Conservation (phyloP, 306 rosid species). For the Lathyrus sativus region DNA sequence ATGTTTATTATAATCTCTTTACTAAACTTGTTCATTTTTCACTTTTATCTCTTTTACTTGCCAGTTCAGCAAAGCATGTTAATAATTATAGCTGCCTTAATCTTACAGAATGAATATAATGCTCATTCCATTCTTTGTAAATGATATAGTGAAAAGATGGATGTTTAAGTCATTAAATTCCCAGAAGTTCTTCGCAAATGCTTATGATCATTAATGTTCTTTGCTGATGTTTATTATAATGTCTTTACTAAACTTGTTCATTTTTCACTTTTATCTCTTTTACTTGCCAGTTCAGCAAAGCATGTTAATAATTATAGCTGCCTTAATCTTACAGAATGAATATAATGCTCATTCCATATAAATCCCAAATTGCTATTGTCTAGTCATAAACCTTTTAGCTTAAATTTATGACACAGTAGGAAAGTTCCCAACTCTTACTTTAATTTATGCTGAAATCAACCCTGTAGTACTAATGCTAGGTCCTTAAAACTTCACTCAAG, state of each 20-base stretch:
- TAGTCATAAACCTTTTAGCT: background rate
- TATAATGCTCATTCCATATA: constrained; percentile 8
- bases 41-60: constrained; percentile 17
- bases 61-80: background rate
- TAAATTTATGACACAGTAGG: background rate
- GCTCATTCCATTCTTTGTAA: constrained; percentile 7
- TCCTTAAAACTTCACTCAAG: background rate
- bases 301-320: background rate
- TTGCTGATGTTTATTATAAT: background rate
- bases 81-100: background rate
- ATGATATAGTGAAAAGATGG: constrained; percentile 14
- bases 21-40: constrained; percentile 1
- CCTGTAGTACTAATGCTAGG: constrained; percentile 3
- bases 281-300: constrained; percentile 2
- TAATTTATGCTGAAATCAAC: constrained; percentile 13
- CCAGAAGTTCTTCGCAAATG: background rate
- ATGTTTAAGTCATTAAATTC: background rate
- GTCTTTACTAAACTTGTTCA: background rate
- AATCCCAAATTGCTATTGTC: constrained; percentile 8
- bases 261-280: constrained; percentile 10
- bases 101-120: background rate
- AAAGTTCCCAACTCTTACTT: constrained; percentile 1
- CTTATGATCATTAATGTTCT: background rate
- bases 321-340: background rate
- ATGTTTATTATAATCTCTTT: background rate